Evolutionary conservation across 179 eudicot species (phyloP), one percentile per base, ranked within the genome.

Genomic region (Pouteria campechiana): DNA sequence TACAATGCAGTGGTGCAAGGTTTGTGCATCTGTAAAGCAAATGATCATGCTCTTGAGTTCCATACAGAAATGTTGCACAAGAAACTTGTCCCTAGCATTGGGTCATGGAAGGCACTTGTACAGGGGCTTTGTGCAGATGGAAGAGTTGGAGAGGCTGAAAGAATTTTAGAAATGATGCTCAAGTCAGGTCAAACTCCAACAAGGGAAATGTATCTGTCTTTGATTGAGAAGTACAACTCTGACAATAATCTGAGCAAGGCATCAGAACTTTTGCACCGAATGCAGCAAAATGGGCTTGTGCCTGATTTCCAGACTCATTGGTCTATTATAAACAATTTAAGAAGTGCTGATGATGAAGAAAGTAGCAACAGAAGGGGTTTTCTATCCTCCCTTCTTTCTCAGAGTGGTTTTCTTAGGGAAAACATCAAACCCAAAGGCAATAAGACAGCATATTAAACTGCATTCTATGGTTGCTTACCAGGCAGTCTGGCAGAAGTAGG

Each of bases 231-330:
- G 39, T 83, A 61, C 41, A 47, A 50, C 25, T 55, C 25, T 6
- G 77, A 74, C 51, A 72, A 65, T 11, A 83, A 87, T 37, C 43
- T 69, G 24, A 37, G 47, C 12, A 82, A 70, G 75, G 78, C 94
- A 35, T 79, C 86, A 13, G 71, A 72, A 47, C 32, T 76, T 39
- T 18, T 87, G 59, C 44, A 50, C 22, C 35, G 4, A 27, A 87
- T 87, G 96, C 93, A 83, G 60, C 57, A 56, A 42, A 55, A 63
- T 48, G 96, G 96, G 35, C 68, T 76, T 47, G 72, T 69, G 50
- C 96, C 94, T 7, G 86, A 86, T 50, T 86, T 86, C 39, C 63
- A 55, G 18, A 82, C 74, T 30, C 95, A 86, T 13, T 86, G 95
- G 95, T 86, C 85, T 40, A 54, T 86, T 15, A 74, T 86, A 30